Conservation (phyloP, 305 asterid genomes). For the Fraxinus paxiana region DNA sequence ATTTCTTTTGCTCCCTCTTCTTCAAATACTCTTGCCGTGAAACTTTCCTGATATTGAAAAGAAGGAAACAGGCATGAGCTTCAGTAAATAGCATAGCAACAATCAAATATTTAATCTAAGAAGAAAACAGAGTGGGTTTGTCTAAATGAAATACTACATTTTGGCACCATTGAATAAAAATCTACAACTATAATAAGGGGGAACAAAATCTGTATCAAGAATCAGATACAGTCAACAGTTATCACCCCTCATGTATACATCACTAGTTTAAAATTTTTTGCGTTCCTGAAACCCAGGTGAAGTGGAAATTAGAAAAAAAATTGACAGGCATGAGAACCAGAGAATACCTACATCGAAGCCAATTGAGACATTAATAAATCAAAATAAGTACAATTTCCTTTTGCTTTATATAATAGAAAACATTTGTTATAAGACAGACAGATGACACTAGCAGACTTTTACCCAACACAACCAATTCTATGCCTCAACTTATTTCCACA, state of each 20-base stretch:
- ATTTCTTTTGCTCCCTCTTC: conserved; percentile 85
- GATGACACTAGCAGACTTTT: not conserved
- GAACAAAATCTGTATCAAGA: not conserved
- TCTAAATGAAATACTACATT: not conserved
- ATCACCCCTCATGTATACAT: not conserved
- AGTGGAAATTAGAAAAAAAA: not conserved
- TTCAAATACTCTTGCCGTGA: conserved; percentile 83
- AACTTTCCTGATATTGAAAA: conserved; percentile 43
- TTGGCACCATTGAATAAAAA: not conserved
- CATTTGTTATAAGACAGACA: not conserved
- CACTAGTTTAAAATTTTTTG: not conserved
- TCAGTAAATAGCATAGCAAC: conserved; percentile 15
- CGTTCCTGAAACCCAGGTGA: not conserved
- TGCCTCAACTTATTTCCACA: not conserved
- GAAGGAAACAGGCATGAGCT: conserved; percentile 12
- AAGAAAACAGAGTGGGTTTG: not conserved
- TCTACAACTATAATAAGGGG: not conserved
- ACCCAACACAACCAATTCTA: not conserved
- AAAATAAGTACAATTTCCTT: not conserved
- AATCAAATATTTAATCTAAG: not conserved
- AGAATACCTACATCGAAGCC: not conserved
- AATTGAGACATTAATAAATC: not conserved
- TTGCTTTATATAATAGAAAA: not conserved
- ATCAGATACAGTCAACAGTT: not conserved
- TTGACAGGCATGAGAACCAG: not conserved